Conservation (phyloP, 169 alveolate genomes). For the Cryptosporidium muris region DNA sequence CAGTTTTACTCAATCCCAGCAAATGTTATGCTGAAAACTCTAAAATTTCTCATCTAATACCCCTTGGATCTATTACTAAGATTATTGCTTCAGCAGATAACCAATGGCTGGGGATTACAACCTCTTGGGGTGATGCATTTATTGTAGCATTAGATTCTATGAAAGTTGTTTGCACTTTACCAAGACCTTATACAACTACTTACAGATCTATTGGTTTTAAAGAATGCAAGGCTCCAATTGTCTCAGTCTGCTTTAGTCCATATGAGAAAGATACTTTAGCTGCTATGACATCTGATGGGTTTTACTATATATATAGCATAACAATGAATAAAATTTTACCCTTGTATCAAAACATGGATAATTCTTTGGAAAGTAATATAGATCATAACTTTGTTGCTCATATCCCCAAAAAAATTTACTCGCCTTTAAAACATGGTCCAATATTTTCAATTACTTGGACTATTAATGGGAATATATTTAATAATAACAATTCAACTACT, state of each 20-base stretch:
- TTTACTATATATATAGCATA: slow-evolving; percentile 27
- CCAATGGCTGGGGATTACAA: slow-evolving; percentile 67
- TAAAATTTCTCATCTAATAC: neutral
- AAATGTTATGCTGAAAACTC: neutral
- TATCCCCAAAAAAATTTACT: slow-evolving; percentile 33
- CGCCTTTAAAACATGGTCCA: slow-evolving; percentile 54
- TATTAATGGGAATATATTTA: neutral
- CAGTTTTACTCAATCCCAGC: slow-evolving; percentile 1
- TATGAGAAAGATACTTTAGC: slow-evolving; percentile 25
- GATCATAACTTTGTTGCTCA: neutral
- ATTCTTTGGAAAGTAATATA: neutral
- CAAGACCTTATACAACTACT: slow-evolving; percentile 9
- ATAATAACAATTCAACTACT: neutral
- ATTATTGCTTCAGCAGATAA: slow-evolving; percentile 39
- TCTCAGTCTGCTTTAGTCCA: slow-evolving; percentile 33
- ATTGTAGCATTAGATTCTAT: slow-evolving; percentile 49
- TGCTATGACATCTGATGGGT: slow-evolving; percentile 52
- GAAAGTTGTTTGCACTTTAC: slow-evolving; percentile 19
- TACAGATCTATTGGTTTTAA: slow-evolving; percentile 1
- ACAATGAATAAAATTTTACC: slow-evolving; percentile 17
- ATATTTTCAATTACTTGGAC: slow-evolving; percentile 27
- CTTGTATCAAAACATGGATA: neutral
- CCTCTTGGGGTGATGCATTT: slow-evolving; percentile 41
- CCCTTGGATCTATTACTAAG: slow-evolving; percentile 4
- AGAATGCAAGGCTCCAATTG: slow-evolving; percentile 32